Conservation (phyloP, 805 yeast species). For the Metahyphopichia silvanorum region DNA sequence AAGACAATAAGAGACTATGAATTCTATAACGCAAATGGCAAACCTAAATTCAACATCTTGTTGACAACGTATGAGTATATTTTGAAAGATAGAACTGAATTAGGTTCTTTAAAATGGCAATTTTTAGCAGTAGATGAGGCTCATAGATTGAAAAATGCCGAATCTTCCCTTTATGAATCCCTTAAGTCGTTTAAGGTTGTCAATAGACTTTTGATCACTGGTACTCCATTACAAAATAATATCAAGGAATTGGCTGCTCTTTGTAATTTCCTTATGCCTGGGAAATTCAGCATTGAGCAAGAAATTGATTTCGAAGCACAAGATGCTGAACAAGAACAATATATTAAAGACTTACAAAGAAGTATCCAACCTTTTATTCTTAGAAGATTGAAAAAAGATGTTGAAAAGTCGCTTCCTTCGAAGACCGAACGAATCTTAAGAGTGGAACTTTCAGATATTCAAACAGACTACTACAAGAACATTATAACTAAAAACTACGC, state of each 20-base stretch:
- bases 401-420: slow-evolving; percentile 93
- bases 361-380: slow-evolving; percentile 88
- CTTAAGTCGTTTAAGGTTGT: slow-evolving; percentile 76
- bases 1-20: slow-evolving; percentile 80
- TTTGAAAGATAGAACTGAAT: slow-evolving; percentile 77
- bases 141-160: slow-evolving; percentile 92
- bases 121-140: slow-evolving; percentile 98
- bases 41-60: slow-evolving; percentile 86
- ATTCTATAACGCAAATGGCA: slow-evolving; percentile 62
- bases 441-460: slow-evolving; percentile 92
- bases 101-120: slow-evolving; percentile 90
- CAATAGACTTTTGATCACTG: slow-evolving; percentile 88
- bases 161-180: slow-evolving; percentile 88
- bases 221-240: slow-evolving; percentile 96
- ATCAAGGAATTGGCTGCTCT: slow-evolving; percentile 93
- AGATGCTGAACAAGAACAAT: slow-evolving; percentile 80
- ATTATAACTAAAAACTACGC: slow-evolving; percentile 88
- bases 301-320: slow-evolving; percentile 94
- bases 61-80: slow-evolving; percentile 96
- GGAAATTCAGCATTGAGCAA: slow-evolving; percentile 82
- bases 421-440: slow-evolving; percentile 93
- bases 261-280: slow-evolving; percentile 95
- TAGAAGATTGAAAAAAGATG: slow-evolving; percentile 94
- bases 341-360: slow-evolving; percentile 79
- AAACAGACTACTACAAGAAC: slow-evolving; percentile 92